phyloP scores from a whole-genome alignment of 2,329 filamentous ascomycete species.

The Fusarium ambrosium region DNA sequence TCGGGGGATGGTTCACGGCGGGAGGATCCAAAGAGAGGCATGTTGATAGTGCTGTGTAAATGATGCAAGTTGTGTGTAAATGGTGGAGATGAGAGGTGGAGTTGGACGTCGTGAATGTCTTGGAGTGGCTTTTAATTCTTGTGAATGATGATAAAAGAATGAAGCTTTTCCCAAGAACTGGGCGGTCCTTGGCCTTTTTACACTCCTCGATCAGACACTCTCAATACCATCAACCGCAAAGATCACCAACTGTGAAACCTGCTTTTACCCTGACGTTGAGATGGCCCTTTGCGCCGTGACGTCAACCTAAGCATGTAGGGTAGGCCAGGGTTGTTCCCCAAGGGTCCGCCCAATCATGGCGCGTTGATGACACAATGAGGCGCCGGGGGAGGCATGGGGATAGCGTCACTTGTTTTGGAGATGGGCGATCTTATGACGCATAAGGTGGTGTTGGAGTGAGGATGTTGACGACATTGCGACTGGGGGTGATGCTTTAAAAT shows the following conservation, averaged over 20 bases:
- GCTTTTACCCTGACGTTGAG: constrained; percentile 14
- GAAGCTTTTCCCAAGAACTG: constrained; percentile 22
- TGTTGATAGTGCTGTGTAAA: constrained; percentile 28
- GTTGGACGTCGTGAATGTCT: neutral
- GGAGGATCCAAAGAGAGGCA: constrained; percentile 50
- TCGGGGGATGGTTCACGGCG: constrained; percentile 50
- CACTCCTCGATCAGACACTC: neutral
- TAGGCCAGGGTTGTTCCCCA: constrained; percentile 19
- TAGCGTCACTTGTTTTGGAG: constrained; percentile 11
- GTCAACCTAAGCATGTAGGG: constrained; percentile 29
- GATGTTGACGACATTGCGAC: constrained; percentile 3
- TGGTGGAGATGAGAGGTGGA: neutral
- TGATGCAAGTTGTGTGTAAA: neutral
- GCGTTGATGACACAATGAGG: constrained; percentile 25
- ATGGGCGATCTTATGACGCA: constrained; percentile 23
- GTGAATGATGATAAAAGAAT: constrained; percentile 18
- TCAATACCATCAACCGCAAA: constrained; percentile 5
- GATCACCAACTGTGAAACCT: constrained; percentile 34
- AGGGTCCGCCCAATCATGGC: constrained; percentile 23
- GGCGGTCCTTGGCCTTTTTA: constrained; percentile 39
- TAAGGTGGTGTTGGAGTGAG: neutral
- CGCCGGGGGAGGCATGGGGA: constrained; percentile 6
- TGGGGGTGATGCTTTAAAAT: neutral
- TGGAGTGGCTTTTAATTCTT: neutral
- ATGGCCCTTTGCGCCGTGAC: constrained; percentile 18